These are phyloP conservation scores for Geotrichum australiense DNA, from an alignment of 1,139 yeast genomes.

Conservation along the genomic window DNA sequence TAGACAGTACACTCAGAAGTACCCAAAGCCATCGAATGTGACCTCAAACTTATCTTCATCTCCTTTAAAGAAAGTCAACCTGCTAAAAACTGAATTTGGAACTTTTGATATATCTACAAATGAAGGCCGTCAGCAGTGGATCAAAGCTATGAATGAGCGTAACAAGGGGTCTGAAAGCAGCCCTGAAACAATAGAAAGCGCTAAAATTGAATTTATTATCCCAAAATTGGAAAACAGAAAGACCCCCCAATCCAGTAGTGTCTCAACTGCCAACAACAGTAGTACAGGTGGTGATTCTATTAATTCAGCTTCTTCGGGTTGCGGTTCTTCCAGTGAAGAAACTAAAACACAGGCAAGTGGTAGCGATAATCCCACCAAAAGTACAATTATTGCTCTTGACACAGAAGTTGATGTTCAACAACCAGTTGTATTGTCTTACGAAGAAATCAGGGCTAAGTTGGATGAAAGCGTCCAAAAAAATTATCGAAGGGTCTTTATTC, in stretches of 20 bases:
- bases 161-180: conserved; percentile 8
- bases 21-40: not conserved
- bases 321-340: not conserved
- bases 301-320: not conserved
- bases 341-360: conserved; percentile 5
- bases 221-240: conserved; percentile 10
- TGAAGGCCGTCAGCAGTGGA: conserved; percentile 27
- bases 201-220: conserved; percentile 16
- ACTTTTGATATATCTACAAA: conserved; percentile 27
- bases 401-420: conserved; percentile 9
- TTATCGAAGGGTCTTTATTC: conserved; percentile 44
- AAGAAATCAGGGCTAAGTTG: conserved; percentile 19
- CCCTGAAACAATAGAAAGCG: conserved; percentile 12
- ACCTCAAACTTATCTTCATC: not conserved
- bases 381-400: not conserved
- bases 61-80: conserved; percentile 27
- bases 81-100: conserved; percentile 34
- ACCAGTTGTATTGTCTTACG: conserved; percentile 18
- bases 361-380: not conserved
- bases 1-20: not conserved
- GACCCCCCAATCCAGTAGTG: not conserved
- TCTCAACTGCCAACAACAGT: not conserved
- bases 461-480: conserved; percentile 30
- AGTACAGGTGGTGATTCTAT: not conserved
- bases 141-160: conserved; percentile 18